Evolutionary conservation across 2,329 filamentous ascomycete genomes (phyloP).

Genomic region (Colletotrichum nymphaeae): DNA sequence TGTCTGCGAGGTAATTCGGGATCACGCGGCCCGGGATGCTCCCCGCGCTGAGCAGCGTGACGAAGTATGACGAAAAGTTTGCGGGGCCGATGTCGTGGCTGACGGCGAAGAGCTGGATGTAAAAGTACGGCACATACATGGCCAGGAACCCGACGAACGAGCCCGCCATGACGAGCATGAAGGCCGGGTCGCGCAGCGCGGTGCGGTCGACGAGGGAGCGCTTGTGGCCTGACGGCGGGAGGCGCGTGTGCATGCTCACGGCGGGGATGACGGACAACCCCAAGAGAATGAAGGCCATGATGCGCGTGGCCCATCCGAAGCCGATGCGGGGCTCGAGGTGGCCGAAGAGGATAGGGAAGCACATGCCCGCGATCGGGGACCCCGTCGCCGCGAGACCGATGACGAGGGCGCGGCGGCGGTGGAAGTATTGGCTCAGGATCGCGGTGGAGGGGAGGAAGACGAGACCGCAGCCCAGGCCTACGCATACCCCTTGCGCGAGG

Average conservation of each 20-base stretch:
- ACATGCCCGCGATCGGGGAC: constrained; percentile 53
- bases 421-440: constrained; percentile 55
- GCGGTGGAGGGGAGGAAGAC: constrained; percentile 49
- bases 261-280: constrained; percentile 51
- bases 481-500: constrained; percentile 51
- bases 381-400: constrained; percentile 48
- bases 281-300: constrained; percentile 57
- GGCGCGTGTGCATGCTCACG: constrained; percentile 51
- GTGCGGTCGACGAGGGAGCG: constrained; percentile 49
- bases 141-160: constrained; percentile 55
- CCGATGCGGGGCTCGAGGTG: constrained; percentile 61
- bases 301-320: constrained; percentile 63
- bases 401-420: constrained; percentile 44
- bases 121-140: constrained; percentile 62
- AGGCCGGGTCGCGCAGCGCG: constrained; percentile 52
- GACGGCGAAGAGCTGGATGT: constrained; percentile 55
- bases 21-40: constrained; percentile 58
- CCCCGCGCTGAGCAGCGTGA: constrained; percentile 57
- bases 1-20: constrained; percentile 57
- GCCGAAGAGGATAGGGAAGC: constrained; percentile 51
- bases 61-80: constrained; percentile 52
- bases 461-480: constrained; percentile 50
- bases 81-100: constrained; percentile 50
- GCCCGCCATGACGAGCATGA: constrained; percentile 49
- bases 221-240: constrained; percentile 42